Evolutionary conservation across 495 filamentous ascomycete genomes (phyloP), one percentile per base, ranked within the genome.

Genomic region (Bacidia rubella): DNA sequence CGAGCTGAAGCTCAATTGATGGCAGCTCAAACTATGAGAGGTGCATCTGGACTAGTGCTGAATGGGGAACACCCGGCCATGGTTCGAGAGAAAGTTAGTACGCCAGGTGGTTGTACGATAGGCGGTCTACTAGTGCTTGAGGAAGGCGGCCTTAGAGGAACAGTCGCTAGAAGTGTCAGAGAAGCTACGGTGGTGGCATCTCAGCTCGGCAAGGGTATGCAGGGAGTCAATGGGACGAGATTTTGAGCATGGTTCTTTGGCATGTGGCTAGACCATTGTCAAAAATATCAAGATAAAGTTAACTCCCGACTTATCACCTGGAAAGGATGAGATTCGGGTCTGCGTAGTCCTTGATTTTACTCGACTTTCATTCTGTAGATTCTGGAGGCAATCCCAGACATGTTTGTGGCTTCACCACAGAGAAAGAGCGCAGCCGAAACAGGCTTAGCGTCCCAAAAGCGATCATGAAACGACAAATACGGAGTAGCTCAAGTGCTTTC

Each of bases 91-190:
- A 87, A 87, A 67, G 83, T 90, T 15, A 78, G 71, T 51, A 89
- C 86, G 5, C 86, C 86, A 0, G 86, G 85, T 3, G 86, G 86
- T 2, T 89, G 86, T 62, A 90, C 84, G 11, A 88, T 88, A 59
- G 81, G 80, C 1, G 86, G 86, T 2, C 60, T 89, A 58, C 57
- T 86, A 52, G 83, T 86, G 26, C 65, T 90, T 11, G 86, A 90
- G 65, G 86, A 90, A 58, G 84, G 82, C 1, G 70, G 75, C 1
- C 80, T 89, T 25, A 74, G 85, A 54, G 80, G 80, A 0, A 79
- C 77, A 5, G 74, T 89, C 22, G 74, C 83, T 11, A 78, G 77
- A 62, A 79, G 85, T 9, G 78, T 90, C n/a, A 71, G 85, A 56
- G 82, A 88, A 65, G 83, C 86, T 32, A 84, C 86, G 4, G 76